Base-by-base conservation (phyloP, 2,329 filamentous ascomycete genomes). In the Setomelanomma holmii region DNA sequence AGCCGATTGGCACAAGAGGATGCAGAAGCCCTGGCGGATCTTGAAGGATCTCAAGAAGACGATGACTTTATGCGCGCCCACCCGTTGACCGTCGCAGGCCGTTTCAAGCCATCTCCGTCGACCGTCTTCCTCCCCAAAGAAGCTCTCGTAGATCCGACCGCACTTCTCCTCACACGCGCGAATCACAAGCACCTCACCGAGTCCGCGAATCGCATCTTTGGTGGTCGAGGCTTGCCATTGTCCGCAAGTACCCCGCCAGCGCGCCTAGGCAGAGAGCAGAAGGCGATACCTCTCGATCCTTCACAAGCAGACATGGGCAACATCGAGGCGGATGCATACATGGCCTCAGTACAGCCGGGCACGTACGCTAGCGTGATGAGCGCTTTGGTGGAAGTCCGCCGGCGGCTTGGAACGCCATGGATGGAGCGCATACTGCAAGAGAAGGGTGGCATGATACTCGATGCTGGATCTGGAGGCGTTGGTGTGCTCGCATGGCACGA, bases 401-500 rank as follows among this genome's bases (percentile, higher is more conserved):
- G 88, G 68, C 83, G 90, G 22, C 76, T 93, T 4, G 90, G 91
- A 3, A 79, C 82, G 0, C 78, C 82, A 1, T 96, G 90, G 90
- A 75, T 93, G 4, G 82, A 85, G 51, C 81, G 82, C 2, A 78
- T 90, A 38, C 76, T 92, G 14, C 76, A 91, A 14, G 76, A 85
- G 61, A 79, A 82, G 52, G 83, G 79, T n/a, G 82, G 84, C 16
- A 83, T 85, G 23, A 81, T 95, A 5, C 79, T 96, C 4, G 90
- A 96, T 69, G 87, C 86, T 4, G 90, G 90, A 6, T 85, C 85
- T 19, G 90, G 85, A 16, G 91, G 90, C 11, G 89, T 88, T 14
- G 89, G 85, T 8, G 75, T 91, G 27, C 75, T 89, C 4, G 91
- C 90, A 5, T 93, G 90, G 86, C 81, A 90, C 47, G 87, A 93